phyloP scores from a whole-genome alignment of 2,329 filamentous ascomycete genomes.

The Verticillium nonalfalfae region DNA sequence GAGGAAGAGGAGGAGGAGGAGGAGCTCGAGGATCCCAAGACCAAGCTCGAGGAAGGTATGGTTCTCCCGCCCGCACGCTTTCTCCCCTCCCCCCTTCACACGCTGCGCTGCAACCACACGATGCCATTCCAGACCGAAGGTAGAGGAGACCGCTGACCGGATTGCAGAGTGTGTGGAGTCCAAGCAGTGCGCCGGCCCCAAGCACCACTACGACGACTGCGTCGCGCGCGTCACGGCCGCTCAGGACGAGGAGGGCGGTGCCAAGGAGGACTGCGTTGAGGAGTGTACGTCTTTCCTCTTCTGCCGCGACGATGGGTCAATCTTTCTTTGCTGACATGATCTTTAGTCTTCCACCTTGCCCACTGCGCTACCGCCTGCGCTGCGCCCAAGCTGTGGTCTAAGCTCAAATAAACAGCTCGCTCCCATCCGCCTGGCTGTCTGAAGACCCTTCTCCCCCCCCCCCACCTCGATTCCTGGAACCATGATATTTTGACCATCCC shows the following conservation, averaged over 20 bases:
- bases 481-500: background rate
- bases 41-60: conserved; percentile 83
- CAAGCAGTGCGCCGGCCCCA: conserved; percentile 74
- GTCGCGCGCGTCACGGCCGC: conserved; percentile 78
- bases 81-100: background rate
- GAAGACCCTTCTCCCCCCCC: too few species aligned
- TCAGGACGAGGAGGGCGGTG: conserved; percentile 61
- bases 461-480: background rate
- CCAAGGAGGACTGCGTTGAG: conserved; percentile 95
- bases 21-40: conserved; percentile 79
- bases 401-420: conserved; percentile 68
- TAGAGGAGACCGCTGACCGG: background rate
- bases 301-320: background rate
- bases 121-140: background rate
- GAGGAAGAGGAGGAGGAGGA: conserved; percentile 81
- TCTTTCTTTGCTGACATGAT: background rate
- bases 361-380: conserved; percentile 93
- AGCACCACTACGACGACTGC: conserved; percentile 99
- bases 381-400: conserved; percentile 89
- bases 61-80: conserved; percentile 20
- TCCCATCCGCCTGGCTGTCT: background rate
- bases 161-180: conserved; percentile 83
- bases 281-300: conserved; percentile 68
- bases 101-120: background rate
- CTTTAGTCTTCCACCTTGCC: conserved; percentile 93